Percentiles rank a stretch among this genome's conserved stretches.
Conservation (phyloP, 2,329 filamentous ascomycete genomes). For the Cadophora malorum region DNA sequence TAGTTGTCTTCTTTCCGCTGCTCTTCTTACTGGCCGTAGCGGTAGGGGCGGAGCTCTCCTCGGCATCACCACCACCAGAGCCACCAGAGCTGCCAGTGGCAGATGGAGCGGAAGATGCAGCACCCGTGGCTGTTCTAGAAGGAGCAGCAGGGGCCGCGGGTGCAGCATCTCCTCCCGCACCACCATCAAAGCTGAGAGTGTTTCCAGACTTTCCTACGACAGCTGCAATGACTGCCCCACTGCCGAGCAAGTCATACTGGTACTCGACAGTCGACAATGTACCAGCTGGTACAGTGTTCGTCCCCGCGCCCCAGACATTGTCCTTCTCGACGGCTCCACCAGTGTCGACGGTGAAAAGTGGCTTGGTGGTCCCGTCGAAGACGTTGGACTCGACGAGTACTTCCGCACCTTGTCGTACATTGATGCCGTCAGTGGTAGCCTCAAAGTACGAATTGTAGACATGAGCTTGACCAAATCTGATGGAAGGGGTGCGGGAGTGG, state of each 20-base stretch:
- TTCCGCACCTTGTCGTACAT: conserved; percentile 61
- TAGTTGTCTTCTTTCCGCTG: background rate
- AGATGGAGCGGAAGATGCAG: background rate
- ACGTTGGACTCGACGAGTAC: conserved; percentile 61
- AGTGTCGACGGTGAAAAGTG: conserved; percentile 53
- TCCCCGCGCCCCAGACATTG: conserved; percentile 55
- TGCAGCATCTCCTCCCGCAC: background rate
- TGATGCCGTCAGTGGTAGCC: conserved; percentile 57
- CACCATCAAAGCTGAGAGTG: conserved; percentile 43
- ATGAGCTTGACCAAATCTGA: conserved; percentile 72
- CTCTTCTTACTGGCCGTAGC: background rate
- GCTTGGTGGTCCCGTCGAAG: conserved; percentile 54
- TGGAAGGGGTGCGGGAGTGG: conserved; percentile 66
- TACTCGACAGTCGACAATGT: conserved; percentile 61
- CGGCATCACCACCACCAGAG: background rate
- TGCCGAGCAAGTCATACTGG: conserved; percentile 49
- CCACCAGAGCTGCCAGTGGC: background rate
- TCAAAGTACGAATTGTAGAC: conserved; percentile 60
- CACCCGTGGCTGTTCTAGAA: background rate
- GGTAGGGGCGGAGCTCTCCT: background rate
- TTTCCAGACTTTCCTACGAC: conserved; percentile 45
- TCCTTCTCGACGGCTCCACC: conserved; percentile 53
- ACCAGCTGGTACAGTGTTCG: conserved; percentile 56
- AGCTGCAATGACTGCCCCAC: conserved; percentile 29
- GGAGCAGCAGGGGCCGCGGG: background rate